Base-by-base conservation (phyloP, 1,284 basidiomycete species). In the Austroboletus olivaceoglutinosus region DNA sequence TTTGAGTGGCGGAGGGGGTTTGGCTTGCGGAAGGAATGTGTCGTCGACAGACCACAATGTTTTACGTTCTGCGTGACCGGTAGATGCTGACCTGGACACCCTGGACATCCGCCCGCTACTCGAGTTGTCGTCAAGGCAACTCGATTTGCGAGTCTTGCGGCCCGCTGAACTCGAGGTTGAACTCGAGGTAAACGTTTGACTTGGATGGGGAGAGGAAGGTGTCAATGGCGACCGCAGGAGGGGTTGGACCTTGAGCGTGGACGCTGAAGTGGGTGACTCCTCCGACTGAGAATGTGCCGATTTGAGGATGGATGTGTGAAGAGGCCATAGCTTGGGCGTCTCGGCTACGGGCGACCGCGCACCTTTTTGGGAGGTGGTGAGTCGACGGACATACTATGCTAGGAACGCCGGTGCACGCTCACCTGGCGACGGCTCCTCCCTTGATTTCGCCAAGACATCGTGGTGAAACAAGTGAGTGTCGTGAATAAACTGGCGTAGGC, bases 21-120 rank as follows among this genome's bases (percentile, higher is more conserved):
- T 64, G 19, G 64, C 51, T 6, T 50, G 58, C 12, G 64, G 55
- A 41, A 70, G 52, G 27, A 36, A 67, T 0, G 55, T 18, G 29
- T 67, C 66, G 13, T 48, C 6, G 8, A 53, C 22, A 15, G 48
- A 45, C 48, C 63, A 62, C 11, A 48, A 10, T 12, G 54, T 45
- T 16, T 9, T 11, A 5, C 30, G 41, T 5, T 34, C 38, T n/a
- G 11, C 5, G 7, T 3, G 2, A 5, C 23, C 36, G 1, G 9
- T 8, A 5, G 9, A 39, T 18, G 1, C 27, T 36, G 13, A 15
- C 4, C 3, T 27, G 6, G 48, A 21, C n/a, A 2, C 8, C 16
- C 10, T 8, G 7, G 52, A 47, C 10, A 13, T 4, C 10, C 13
- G 37, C 43, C 21, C 30, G 7, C 16, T 18, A n/a, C 13, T 13